A percentile compares a stretch with the other conserved stretches of the same genome.
phyloP scores from a whole-genome alignment of 139 green algal genomes.

The Chlamydomonas sphaeroides region DNA sequence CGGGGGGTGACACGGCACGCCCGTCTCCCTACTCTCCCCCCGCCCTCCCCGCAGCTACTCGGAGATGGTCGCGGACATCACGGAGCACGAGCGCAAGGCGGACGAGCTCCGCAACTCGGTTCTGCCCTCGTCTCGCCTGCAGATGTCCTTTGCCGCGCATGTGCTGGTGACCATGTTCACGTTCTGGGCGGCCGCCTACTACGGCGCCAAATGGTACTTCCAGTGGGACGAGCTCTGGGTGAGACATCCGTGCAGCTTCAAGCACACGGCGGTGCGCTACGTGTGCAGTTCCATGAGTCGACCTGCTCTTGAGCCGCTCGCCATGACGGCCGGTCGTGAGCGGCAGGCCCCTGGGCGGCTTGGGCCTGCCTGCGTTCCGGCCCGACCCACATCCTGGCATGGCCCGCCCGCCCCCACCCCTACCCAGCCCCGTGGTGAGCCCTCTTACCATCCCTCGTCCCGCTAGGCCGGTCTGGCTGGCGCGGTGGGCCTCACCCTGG shows the following conservation, averaged over 20 bases:
- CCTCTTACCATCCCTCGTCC: no score
- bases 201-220: conserved; percentile 46
- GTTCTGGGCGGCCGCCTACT: conserved; percentile 76
- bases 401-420: no score
- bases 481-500: conserved; percentile 57
- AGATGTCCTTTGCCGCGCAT: conserved; percentile 82
- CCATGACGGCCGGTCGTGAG: no score
- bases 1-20: no score
- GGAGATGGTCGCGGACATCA: conserved; percentile 61
- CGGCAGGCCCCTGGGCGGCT: no score
- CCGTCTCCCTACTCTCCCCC: no score
- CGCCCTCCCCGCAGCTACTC: conserved; percentile 38
- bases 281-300: background rate
- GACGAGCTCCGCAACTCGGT: conserved; percentile 40
- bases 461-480: conserved; percentile 57
- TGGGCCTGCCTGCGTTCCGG: no score
- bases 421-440: no score
- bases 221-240: conserved; percentile 50
- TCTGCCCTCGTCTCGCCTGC: conserved; percentile 69
- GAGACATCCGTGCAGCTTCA: no score
- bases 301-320: background rate
- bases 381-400: no score
- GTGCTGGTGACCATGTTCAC: conserved; percentile 83
- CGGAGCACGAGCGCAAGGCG: conserved; percentile 51
- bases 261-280: background rate